A percentile compares a stretch with the other conserved stretches of the same genome.
Conservation (phyloP, 768 basidiomycete species). For the Calocybe cyanea region DNA sequence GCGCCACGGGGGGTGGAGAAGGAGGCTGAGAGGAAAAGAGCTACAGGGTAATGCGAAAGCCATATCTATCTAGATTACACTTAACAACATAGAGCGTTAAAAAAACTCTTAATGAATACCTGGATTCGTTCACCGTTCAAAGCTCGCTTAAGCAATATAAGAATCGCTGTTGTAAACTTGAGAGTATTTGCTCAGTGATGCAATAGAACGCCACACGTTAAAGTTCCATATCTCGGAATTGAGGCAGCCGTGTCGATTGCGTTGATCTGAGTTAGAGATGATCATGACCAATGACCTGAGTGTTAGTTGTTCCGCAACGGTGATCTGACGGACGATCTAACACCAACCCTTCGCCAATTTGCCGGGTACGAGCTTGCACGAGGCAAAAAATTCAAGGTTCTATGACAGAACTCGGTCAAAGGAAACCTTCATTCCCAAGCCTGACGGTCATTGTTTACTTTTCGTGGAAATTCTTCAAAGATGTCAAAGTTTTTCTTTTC, state of each 20-base stretch:
- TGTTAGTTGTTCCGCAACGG: constrained; percentile 15
- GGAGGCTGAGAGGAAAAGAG: constrained; percentile 47
- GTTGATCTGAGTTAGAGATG: constrained; percentile 9
- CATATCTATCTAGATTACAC: constrained; percentile 15
- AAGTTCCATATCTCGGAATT: constrained; percentile 5
- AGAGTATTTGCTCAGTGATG: constrained; percentile 4
- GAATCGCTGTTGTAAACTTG: constrained; percentile 7
- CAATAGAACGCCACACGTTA: constrained; percentile 13
- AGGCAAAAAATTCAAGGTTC: constrained; percentile 15
- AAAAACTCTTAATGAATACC: constrained; percentile 10
- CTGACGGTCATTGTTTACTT: constrained; percentile 14
- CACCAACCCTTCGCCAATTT: constrained; percentile 17
- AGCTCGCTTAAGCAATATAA: constrained; percentile 2
- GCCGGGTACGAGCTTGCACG: constrained; percentile 19
- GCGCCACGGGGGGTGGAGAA: constrained; percentile 29
- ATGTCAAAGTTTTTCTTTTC: constrained; percentile 27
- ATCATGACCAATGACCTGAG: constrained; percentile 11
- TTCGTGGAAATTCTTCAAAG: constrained; percentile 21
- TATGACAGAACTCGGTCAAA: constrained; percentile 9
- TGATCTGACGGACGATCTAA: constrained; percentile 21
- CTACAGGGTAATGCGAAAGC: constrained; percentile 35
- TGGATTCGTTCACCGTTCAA: constrained; percentile 1
- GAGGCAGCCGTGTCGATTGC: background rate
- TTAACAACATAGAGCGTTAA: constrained; percentile 10
- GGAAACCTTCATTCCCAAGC: constrained; percentile 16